A percentile compares a stretch with the other conserved stretches of the same genome.
These are phyloP conservation scores for Fonsecaea multimorphosa DNA, from an alignment of 2,329 filamentous ascomycete species.

Conservation along the genomic window DNA sequence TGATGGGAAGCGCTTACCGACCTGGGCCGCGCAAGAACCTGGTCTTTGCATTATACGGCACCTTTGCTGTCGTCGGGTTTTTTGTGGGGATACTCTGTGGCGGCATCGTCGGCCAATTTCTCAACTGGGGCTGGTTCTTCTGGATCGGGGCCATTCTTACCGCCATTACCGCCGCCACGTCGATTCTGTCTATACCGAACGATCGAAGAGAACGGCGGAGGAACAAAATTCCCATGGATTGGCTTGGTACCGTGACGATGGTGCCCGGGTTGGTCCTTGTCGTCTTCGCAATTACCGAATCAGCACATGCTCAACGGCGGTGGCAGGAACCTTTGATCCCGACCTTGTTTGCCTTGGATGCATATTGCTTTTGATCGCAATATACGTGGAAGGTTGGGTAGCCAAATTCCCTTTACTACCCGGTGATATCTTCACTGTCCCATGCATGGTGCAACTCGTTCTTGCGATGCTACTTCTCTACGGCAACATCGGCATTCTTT, in stretches of 20 bases:
- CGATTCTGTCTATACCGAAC: slow-evolving; percentile 58
- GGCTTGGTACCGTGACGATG: slow-evolving; percentile 66
- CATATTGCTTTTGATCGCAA: slow-evolving; percentile 63
- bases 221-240: slow-evolving; percentile 68
- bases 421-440: slow-evolving; percentile 69
- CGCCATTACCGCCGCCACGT: slow-evolving; percentile 53
- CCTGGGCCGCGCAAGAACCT: slow-evolving; percentile 73
- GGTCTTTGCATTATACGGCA: slow-evolving; percentile 66
- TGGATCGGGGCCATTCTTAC: slow-evolving; percentile 66
- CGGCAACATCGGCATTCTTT: slow-evolving; percentile 70
- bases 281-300: slow-evolving; percentile 77
- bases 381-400: slow-evolving; percentile 76
- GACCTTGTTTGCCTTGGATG: slow-evolving; percentile 65
- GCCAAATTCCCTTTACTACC: slow-evolving; percentile 72
- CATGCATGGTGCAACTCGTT: slow-evolving; percentile 70
- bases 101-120: slow-evolving; percentile 61
- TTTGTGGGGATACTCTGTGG: slow-evolving; percentile 69
- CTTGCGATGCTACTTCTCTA: slow-evolving; percentile 69
- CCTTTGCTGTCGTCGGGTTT: slow-evolving; percentile 57
- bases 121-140: slow-evolving; percentile 71
- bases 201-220: slow-evolving; percentile 48
- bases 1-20: slow-evolving; percentile 69
- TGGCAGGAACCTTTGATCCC: slow-evolving; percentile 78
- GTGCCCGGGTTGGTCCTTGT: slow-evolving; percentile 71
- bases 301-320: slow-evolving; percentile 68